Evolutionary conservation across 1,284 basidiomycete genomes (phyloP), one percentile per base, ranked within the genome.

Genomic region (Anthracocystis panici-leucophaei): DNA sequence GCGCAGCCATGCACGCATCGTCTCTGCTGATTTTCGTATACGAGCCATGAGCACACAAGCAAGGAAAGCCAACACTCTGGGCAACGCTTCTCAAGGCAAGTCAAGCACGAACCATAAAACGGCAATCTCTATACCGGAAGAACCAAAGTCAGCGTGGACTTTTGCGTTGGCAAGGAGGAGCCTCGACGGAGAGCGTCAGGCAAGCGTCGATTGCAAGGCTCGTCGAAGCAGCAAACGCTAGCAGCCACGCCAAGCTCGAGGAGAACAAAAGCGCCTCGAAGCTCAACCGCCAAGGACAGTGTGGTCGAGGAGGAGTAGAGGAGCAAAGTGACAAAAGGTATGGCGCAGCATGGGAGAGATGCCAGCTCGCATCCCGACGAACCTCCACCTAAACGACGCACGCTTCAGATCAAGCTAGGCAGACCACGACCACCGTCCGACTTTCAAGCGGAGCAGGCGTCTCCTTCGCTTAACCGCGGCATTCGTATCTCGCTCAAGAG

Each of bases 401-500:
- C 60, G 14, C 73, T 75, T 14, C 73, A 75, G 56, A 75, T 75
- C 67, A 71, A 65, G 52, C 54, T 75, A 42, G 67, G 67, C 27
- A 63, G 67, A n/a, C 67, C 73, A 44, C 44, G 54, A 5, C 67
- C 60, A 31, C 20, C 67, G 2, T 31, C 60, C 27, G 57, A 63
- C 20, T 18, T 49, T 7, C 38, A 56, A 12, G 14, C 56, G 14
- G 65, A 65, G 45, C 65, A 63, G 40, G 61, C 66, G 3, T 70
- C 66, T 12, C 63, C 72, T 2, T 66, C 63, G 33, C 55, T 57
- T 54, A 61, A 71, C 20, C 68, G 68, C 57, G 65, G 59, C 50
- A 60, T 75, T 12, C 59, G 73, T 31, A 75, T 75, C 49, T 75
- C 73, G 45, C 61, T 75, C 42, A 75, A 75, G 57, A 54, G 73